Evolutionary conservation across 768 basidiomycete species (phyloP), one percentile per base, ranked within the genome.

Genomic region (Auricularia cornea): DNA sequence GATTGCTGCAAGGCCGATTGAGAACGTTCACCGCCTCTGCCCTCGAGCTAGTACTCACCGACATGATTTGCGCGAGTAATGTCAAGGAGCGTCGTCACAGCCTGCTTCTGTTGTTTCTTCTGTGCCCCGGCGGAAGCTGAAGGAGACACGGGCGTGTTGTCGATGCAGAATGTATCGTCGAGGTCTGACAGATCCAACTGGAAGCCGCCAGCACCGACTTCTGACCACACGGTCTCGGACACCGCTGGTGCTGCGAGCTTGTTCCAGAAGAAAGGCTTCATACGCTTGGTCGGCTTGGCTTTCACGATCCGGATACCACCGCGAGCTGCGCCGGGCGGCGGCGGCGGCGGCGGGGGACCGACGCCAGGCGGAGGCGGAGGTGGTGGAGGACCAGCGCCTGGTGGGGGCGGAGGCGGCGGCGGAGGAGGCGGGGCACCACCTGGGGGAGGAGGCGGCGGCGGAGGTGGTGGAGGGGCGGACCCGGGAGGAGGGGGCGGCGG

Each of bases 251-350:
- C 71, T n/a, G 80, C 75, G 3, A 94, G 65, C 68, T 96, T 95
- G 66, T 85, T 88, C 94, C 94, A 96, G 72, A 93, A 93, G 77
- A 97, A 94, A 2, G 94, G 90, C 72, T 89, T 88, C 60, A 92
- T 72, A 57, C 82, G 81, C 68, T 84, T 86, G 2, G 72, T 68
- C n/a, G 86, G 84, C 48, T 60, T 72, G 77, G 41, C 64, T 71
- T 32, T 71, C 70, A 62, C 61, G 32, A 57, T 41, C 18, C 70
- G 73, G 64, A 76, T 77, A 10, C 75, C 72, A 3, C 64, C 59
- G 2, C 66, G 75, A 2, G 72, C 71, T 1, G 72, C 65, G 18
- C 54, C 48, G n/a, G 65, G 40, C 26, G 60, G 52, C 20, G 40
- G 44, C 40, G 62, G 63, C 3, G 60, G 33, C 26, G 62, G 56